Conservation (phyloP, 331 rosid species). For the Prunus yedoensis region DNA sequence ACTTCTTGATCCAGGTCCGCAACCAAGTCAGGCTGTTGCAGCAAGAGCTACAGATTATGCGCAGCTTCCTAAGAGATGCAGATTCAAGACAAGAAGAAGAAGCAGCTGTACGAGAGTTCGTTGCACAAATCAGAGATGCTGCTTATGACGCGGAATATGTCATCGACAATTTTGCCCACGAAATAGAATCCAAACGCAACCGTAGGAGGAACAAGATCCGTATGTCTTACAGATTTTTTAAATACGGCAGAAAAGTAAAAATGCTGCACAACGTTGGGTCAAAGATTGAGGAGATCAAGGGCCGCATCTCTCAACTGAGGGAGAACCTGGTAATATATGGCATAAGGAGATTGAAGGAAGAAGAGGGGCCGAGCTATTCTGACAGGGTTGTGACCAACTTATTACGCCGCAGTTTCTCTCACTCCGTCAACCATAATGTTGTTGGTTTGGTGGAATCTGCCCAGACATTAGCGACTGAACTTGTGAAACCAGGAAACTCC, state of each 20-base stretch:
- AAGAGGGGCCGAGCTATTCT: background rate
- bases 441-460: background rate
- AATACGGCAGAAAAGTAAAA: too few relatives aligned
- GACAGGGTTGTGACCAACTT: background rate
- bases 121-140: slow-evolving; percentile 7
- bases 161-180: background rate
- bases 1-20: background rate
- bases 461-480: background rate
- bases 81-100: slow-evolving; percentile 1
- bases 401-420: slow-evolving; percentile 1
- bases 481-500: background rate
- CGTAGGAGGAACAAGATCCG: too few relatives aligned
- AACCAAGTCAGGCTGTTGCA: background rate
- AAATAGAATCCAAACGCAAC: too few relatives aligned
- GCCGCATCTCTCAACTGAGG: background rate
- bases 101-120: background rate
- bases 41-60: background rate
- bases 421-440: background rate
- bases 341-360: background rate
- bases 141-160: background rate
- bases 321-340: background rate
- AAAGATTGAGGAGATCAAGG: background rate
- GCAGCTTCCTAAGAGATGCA: slow-evolving; percentile 4
- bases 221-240: background rate
- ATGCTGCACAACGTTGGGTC: background rate